These are phyloP conservation scores for Obelidium mucronatum DNA, from an alignment of 192 early-diverging fungal genomes.

Conservation along the genomic window DNA sequence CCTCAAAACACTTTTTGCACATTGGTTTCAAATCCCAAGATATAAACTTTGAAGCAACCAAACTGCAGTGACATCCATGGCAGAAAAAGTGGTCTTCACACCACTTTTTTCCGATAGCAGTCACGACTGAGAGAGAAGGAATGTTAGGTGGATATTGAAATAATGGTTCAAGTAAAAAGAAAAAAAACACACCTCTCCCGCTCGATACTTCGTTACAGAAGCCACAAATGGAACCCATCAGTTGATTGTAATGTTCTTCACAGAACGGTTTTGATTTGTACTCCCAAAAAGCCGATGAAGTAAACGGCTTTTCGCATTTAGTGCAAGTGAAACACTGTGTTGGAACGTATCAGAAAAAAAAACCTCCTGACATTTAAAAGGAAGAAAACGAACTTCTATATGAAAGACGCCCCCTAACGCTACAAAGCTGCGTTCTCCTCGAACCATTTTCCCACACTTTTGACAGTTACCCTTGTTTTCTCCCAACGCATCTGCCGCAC, in stretches of 20 bases:
- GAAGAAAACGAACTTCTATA: slow-evolving; percentile 56
- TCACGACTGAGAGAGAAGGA: slow-evolving; percentile 46
- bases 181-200: slow-evolving; percentile 44
- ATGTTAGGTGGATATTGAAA: neutral
- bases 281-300: slow-evolving; percentile 49
- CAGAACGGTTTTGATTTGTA: slow-evolving; percentile 52
- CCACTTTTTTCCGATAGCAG: slow-evolving; percentile 47
- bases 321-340: slow-evolving; percentile 58
- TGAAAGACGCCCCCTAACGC: slow-evolving; percentile 57
- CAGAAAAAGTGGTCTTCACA: slow-evolving; percentile 62
- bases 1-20: slow-evolving; percentile 57
- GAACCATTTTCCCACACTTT: slow-evolving; percentile 52
- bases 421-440: slow-evolving; percentile 44
- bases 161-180: neutral
- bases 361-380: neutral
- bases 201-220: slow-evolving; percentile 46
- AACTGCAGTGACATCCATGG: slow-evolving; percentile 42
- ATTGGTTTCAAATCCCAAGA: slow-evolving; percentile 56
- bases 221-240: slow-evolving; percentile 51
- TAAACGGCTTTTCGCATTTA: slow-evolving; percentile 57
- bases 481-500: slow-evolving; percentile 47
- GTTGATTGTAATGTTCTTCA: slow-evolving; percentile 57
- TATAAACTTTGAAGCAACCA: slow-evolving; percentile 41
- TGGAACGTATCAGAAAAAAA: neutral
- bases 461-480: slow-evolving; percentile 43